Conservation (phyloP, 345 rosid genomes). For the Bruguiera sexangula region DNA sequence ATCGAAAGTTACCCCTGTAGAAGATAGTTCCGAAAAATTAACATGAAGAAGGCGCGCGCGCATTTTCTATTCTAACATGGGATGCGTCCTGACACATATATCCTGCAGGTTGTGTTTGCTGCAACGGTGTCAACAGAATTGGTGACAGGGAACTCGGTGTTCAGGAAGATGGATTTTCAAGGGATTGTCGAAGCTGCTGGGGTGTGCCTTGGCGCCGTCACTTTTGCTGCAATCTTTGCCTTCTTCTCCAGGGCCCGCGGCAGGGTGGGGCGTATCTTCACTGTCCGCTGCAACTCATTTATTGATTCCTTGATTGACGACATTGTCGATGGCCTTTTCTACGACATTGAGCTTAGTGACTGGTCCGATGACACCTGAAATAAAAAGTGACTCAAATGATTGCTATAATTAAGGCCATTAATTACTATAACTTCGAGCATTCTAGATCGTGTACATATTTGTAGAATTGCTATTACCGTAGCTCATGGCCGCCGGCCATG, state of each 20-base stretch:
- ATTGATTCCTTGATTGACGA: constrained; percentile 84
- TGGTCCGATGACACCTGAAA: constrained; percentile 63
- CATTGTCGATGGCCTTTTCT: constrained; percentile 90
- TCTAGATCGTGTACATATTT: too few species aligned
- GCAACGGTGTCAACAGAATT: constrained; percentile 64
- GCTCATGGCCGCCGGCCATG: too few species aligned
- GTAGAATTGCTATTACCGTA: too few species aligned
- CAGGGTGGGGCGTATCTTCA: constrained; percentile 67
- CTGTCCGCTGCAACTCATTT: constrained; percentile 64
- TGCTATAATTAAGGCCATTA: too few species aligned
- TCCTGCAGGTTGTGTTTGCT: constrained; percentile 70
- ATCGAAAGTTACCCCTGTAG: too few species aligned
- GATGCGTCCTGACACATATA: background rate
- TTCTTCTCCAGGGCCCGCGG: constrained; percentile 74
- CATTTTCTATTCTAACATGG: background rate
- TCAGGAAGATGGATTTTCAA: constrained; percentile 70
- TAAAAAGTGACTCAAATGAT: too few species aligned
- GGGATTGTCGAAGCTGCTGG: constrained; percentile 68
- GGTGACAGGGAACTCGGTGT: constrained; percentile 75
- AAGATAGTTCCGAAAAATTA: too few species aligned
- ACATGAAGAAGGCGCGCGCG: background rate
- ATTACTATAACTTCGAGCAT: too few species aligned
- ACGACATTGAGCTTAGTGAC: constrained; percentile 50
- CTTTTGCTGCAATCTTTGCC: constrained; percentile 67
- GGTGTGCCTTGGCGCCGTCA: constrained; percentile 63